These are phyloP conservation scores for Colletotrichum echinochloae DNA, from an alignment of 2,329 filamentous ascomycete species.

Conservation along the genomic window DNA sequence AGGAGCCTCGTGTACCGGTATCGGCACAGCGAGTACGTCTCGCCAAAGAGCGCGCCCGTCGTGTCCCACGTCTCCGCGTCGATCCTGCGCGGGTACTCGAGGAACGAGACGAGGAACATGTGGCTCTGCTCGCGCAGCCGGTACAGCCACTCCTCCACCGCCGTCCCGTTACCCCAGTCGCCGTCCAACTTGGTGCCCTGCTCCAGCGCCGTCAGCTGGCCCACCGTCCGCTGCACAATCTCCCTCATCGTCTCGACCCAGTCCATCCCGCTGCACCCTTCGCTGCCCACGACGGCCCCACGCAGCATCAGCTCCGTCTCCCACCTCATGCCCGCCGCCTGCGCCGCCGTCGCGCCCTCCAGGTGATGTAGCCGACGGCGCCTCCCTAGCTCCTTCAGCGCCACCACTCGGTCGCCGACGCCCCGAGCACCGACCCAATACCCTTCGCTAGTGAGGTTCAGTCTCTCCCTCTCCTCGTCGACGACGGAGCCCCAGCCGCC, in stretches of 20 bases:
- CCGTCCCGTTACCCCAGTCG: constrained; percentile 44
- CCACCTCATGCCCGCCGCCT: constrained; percentile 51
- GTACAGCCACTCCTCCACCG: constrained; percentile 47
- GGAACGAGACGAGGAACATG: constrained; percentile 57
- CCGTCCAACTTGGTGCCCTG: constrained; percentile 43
- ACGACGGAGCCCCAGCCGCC: constrained; percentile 43
- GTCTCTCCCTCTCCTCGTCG: constrained; percentile 50
- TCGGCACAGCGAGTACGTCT: constrained; percentile 56
- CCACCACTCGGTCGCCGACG: constrained; percentile 44
- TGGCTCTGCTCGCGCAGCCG: constrained; percentile 54
- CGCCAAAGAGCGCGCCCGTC: constrained; percentile 49
- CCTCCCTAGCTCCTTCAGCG: constrained; percentile 50
- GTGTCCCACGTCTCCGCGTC: constrained; percentile 47
- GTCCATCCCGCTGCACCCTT: constrained; percentile 55
- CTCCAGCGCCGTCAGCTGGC: constrained; percentile 49
- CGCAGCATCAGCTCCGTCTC: constrained; percentile 49
- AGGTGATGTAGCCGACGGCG: constrained; percentile 54
- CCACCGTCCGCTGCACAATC: constrained; percentile 55
- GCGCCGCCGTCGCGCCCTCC: constrained; percentile 46
- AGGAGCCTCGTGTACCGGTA: constrained; percentile 55
- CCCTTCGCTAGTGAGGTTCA: constrained; percentile 58
- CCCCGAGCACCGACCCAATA: constrained; percentile 49
- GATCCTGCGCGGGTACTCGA: constrained; percentile 55
- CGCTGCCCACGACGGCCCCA: constrained; percentile 29
- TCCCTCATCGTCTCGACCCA: constrained; percentile 57